phyloP scores from a whole-genome alignment of 768 basidiomycete genomes.

The Lentinus tigrinus region DNA sequence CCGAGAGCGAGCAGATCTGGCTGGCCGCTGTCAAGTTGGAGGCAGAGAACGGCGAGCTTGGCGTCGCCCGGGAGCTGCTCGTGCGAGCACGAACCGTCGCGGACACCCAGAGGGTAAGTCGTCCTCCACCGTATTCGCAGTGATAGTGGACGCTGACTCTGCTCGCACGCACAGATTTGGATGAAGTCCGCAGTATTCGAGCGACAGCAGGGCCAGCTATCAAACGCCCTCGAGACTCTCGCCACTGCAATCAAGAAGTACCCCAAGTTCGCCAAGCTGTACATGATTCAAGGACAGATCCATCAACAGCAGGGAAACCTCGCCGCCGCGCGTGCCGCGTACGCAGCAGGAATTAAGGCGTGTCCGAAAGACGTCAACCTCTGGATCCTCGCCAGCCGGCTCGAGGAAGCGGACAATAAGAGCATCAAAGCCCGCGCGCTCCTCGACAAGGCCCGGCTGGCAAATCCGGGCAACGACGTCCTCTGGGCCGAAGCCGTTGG shows the following conservation, averaged over 20 bases:
- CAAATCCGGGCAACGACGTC: conserved; percentile 80
- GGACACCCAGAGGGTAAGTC: conserved; percentile 82
- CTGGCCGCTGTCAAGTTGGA: conserved; percentile 96
- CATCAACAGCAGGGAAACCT: conserved; percentile 60
- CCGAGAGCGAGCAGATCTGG: conserved; percentile 97
- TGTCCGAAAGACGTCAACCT: conserved; percentile 83
- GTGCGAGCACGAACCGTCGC: conserved; percentile 88
- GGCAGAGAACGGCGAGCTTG: conserved; percentile 90
- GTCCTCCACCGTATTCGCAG: not conserved
- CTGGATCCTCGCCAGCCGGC: conserved; percentile 85
- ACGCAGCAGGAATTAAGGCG: conserved; percentile 79
- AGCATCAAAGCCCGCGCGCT: conserved; percentile 91
- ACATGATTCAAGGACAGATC: conserved; percentile 98
- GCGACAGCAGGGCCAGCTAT: conserved; percentile 77
- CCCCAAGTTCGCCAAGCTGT: conserved; percentile 87
- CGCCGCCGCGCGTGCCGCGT: conserved; percentile 73
- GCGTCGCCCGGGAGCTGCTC: conserved; percentile 82
- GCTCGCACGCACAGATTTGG: conserved; percentile 71
- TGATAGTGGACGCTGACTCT: not conserved
- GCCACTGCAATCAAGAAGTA: conserved; percentile 77
- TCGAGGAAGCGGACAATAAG: conserved; percentile 89
- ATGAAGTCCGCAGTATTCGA: conserved; percentile 98
- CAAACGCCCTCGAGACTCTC: conserved; percentile 73
- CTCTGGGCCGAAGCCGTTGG: conserved; percentile 91
- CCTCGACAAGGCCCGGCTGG: conserved; percentile 84